These are phyloP conservation scores for Phaffia tasmanica DNA, from an alignment of 768 basidiomycete genomes.

Conservation along the genomic window DNA sequence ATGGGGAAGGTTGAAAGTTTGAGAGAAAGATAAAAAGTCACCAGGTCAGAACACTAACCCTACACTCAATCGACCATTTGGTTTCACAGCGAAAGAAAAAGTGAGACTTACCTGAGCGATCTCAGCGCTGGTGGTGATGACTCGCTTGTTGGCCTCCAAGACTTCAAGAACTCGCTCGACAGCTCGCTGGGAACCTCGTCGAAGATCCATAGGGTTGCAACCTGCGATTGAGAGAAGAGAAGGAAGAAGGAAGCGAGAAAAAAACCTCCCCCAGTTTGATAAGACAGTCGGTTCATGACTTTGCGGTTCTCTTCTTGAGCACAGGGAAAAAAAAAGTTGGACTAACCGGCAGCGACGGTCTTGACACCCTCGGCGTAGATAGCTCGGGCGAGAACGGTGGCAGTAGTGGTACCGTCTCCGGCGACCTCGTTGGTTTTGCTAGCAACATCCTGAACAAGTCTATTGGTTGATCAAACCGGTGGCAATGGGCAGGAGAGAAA, in stretches of 20 bases:
- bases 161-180: conserved; percentile 90
- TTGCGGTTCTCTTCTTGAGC: not conserved
- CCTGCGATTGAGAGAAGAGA: conserved; percentile 40
- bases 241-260: conserved; percentile 5
- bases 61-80: not conserved
- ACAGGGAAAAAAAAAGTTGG: too few species aligned
- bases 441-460: conserved; percentile 89
- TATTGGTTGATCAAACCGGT: too few species aligned
- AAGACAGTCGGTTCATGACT: too few species aligned
- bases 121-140: conserved; percentile 92
- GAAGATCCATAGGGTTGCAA: conserved; percentile 99
- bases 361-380: conserved; percentile 99
- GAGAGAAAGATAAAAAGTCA: not conserved
- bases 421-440: conserved; percentile 94
- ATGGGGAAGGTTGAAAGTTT: not conserved
- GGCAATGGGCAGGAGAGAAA: not conserved
- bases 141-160: conserved; percentile 75
- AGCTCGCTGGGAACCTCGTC: conserved; percentile 92
- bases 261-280: too few species aligned
- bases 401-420: conserved; percentile 96
- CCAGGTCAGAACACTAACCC: conserved; percentile 8
- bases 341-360: conserved; percentile 82
- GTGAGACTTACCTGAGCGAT: conserved; percentile 58
- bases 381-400: conserved; percentile 89
- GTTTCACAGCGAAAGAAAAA: not conserved